Evolutionary conservation across 805 yeast species (phyloP).

Genomic region (Lipomyces yamanashiensis): DNA sequence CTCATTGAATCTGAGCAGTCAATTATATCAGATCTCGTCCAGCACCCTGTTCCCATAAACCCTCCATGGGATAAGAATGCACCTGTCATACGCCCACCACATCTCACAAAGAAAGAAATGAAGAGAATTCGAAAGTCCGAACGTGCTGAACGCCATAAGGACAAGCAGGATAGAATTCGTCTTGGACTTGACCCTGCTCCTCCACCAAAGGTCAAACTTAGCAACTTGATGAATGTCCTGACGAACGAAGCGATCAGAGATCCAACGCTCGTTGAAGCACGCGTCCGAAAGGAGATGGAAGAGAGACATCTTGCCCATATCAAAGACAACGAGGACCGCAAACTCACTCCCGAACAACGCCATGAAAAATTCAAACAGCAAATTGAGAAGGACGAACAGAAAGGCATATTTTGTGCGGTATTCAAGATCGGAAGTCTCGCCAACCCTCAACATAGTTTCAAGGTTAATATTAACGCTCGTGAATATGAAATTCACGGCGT

Average conservation of each 20-base stretch:
- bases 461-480: constrained; percentile 79
- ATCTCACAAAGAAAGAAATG: constrained; percentile 75
- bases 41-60: constrained; percentile 74
- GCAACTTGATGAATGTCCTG: constrained; percentile 82
- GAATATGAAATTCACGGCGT: constrained; percentile 72
- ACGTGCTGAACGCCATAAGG: constrained; percentile 65
- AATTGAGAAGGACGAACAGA: constrained; percentile 53
- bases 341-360: constrained; percentile 61
- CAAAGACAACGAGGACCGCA: constrained; percentile 63
- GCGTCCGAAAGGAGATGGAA: constrained; percentile 70
- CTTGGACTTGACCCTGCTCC: constrained; percentile 88
- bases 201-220: constrained; percentile 81
- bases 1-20: constrained; percentile 46
- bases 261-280: constrained; percentile 82
- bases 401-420: constrained; percentile 63
- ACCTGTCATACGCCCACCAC: constrained; percentile 54
- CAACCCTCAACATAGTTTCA: constrained; percentile 71
- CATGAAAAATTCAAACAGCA: constrained; percentile 56
- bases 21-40: constrained; percentile 72
- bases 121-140: constrained; percentile 73
- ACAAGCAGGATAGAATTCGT: constrained; percentile 73
- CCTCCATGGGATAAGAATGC: constrained; percentile 61
- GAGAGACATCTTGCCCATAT: constrained; percentile 65
- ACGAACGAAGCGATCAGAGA: constrained; percentile 85
- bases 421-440: constrained; percentile 58